A percentile compares a stretch with the other conserved stretches of the same genome.
Evolutionary conservation across 2,329 filamentous ascomycete species (phyloP).

Genomic region (Apiospora sp.): DNA sequence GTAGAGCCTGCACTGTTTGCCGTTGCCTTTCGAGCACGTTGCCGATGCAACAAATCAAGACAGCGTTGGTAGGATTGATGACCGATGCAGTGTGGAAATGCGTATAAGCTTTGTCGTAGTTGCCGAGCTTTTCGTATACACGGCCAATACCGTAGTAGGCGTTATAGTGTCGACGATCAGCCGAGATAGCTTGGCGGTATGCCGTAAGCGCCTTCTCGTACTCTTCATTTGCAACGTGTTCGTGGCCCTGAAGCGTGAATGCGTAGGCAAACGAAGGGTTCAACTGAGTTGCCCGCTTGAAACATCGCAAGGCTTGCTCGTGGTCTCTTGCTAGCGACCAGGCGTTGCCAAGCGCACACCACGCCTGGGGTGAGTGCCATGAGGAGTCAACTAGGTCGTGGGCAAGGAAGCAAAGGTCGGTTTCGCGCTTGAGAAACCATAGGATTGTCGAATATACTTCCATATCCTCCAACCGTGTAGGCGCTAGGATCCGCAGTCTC

Average conservation of each 20-base stretch:
- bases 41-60: slow-evolving; percentile 92
- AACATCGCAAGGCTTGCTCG: slow-evolving; percentile 92
- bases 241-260: slow-evolving; percentile 94
- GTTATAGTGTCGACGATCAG: slow-evolving; percentile 92
- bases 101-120: slow-evolving; percentile 87
- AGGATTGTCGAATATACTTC: slow-evolving; percentile 98
- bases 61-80: slow-evolving; percentile 94
- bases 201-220: slow-evolving; percentile 92
- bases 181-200: slow-evolving; percentile 85
- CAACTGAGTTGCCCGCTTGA: slow-evolving; percentile 91
- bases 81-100: slow-evolving; percentile 88
- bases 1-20: slow-evolving; percentile 78
- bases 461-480: slow-evolving; percentile 90
- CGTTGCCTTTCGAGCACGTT: slow-evolving; percentile 89
- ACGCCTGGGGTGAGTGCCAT: slow-evolving; percentile 90
- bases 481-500: slow-evolving; percentile 79
- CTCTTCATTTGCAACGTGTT: slow-evolving; percentile 95
- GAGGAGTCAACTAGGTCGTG: slow-evolving; percentile 89
- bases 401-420: slow-evolving; percentile 88
- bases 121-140: slow-evolving; percentile 90
- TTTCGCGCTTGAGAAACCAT: slow-evolving; percentile 96
- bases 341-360: slow-evolving; percentile 94
- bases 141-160: slow-evolving; percentile 92
- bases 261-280: slow-evolving; percentile 93
- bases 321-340: slow-evolving; percentile 93